Base-by-base conservation (phyloP, 257 asterid species). In the Fraxinus anomala region DNA sequence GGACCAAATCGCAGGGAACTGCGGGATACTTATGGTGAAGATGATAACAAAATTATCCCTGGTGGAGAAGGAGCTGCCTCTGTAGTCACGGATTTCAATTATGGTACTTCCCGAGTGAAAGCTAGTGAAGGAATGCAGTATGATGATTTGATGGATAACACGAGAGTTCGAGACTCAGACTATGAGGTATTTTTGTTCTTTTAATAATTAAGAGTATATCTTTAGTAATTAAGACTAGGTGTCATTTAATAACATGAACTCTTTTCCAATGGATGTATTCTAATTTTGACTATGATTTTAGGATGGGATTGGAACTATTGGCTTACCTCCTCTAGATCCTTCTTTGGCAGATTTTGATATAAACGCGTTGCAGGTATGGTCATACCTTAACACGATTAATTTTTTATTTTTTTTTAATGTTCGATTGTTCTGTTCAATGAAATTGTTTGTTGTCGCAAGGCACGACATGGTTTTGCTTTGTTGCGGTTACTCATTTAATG, bases 361-460 rank as follows among this genome's bases (percentile, higher is more conserved):
- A 84, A 81, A 71, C 76, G 89, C 97, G 28, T 80, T 94, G 85
- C 97, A 92, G 98, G 97, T 94, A 63, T 7, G 33, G 5, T 11
- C 28, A 17, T n/a, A 3, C 17, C 17, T 63, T 7, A 59, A 21
- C 30, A 11, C 34, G 5, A 16, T 47, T 44, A 1, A 11, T 44
- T 13, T 0, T 40, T 39, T 37, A 8, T 39, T 39, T 8, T 12
- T 5, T 51, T 51, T 51, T 14, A 4, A 56, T 56, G 66, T 7
- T n/a, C 5, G 66, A 61, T 23, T 21, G 34, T 34, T 47, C 21
- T 19, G 24, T 69, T 69, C 33, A 23, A 13, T 54, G 63, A 12
- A 26, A 70, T 51, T 47, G 24, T 49, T 70, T 77, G 5, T 70
- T 14, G 8, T 54, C n/a, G n/a, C 0, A 54, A 33, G 51, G 36